These are phyloP conservation scores for Hyphopichia wangnamkhiaoensis DNA, from an alignment of 1,139 yeast species.

Conservation along the genomic window DNA sequence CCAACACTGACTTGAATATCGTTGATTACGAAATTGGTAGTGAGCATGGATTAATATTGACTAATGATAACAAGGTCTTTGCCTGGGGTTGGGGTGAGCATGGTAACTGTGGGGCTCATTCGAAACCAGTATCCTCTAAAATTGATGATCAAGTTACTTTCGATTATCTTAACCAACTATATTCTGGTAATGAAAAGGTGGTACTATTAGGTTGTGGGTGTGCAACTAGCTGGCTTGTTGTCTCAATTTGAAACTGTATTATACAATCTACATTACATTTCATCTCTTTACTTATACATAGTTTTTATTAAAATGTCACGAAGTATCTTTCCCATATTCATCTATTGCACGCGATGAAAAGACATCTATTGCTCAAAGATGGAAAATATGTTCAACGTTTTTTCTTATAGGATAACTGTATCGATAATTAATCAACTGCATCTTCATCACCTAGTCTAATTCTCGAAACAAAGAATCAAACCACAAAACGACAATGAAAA, in stretches of 20 bases:
- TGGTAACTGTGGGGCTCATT: slow-evolving; percentile 78
- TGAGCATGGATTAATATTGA: slow-evolving; percentile 72
- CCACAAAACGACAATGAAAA: slow-evolving; percentile 3
- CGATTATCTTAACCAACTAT: slow-evolving; percentile 39
- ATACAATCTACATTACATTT: too few relatives aligned
- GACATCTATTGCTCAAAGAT: slow-evolving; percentile 51
- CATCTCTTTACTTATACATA: too few relatives aligned
- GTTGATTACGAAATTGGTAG: slow-evolving; percentile 60
- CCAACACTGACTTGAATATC: slow-evolving; percentile 9
- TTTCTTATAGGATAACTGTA: slow-evolving; percentile 66
- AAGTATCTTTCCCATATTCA: slow-evolving; percentile 80
- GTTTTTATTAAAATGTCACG: slow-evolving; percentile 54
- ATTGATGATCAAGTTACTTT: slow-evolving; percentile 34
- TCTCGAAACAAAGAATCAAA: not conserved
- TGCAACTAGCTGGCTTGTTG: slow-evolving; percentile 46
- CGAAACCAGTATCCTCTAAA: slow-evolving; percentile 12
- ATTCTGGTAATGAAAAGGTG: slow-evolving; percentile 23
- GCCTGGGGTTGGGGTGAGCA: slow-evolving; percentile 99
- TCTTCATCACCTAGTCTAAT: slow-evolving; percentile 4
- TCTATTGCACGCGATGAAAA: slow-evolving; percentile 44
- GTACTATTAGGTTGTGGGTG: slow-evolving; percentile 41
- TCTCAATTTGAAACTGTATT: slow-evolving; percentile 5
- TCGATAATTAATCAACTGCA: slow-evolving; percentile 35
- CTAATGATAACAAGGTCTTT: slow-evolving; percentile 33
- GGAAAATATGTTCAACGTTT: slow-evolving; percentile 79